A percentile compares a stretch with the other conserved stretches of the same genome.
Evolutionary conservation across 805 yeast genomes (phyloP).

Genomic region (Candida coquimbonensis): DNA sequence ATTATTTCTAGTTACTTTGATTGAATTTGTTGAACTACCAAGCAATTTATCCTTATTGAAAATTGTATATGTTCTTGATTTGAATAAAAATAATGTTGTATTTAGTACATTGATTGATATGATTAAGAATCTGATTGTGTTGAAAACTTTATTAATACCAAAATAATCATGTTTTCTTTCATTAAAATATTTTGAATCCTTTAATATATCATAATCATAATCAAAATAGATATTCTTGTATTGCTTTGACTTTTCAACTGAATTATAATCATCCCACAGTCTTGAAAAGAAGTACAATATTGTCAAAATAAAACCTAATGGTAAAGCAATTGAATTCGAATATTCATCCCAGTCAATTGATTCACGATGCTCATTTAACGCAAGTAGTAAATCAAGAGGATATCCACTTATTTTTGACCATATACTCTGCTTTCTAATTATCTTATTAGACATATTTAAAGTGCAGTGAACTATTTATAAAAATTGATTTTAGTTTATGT

Average conservation of each 20-base stretch:
- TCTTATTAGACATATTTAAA: neutral
- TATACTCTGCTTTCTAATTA: constrained; percentile 17
- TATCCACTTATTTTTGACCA: constrained; percentile 16
- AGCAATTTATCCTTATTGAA: constrained; percentile 18
- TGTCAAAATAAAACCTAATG: constrained; percentile 19
- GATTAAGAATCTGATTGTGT: constrained; percentile 8
- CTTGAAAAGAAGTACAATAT: constrained; percentile 19
- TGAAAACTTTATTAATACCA: constrained; percentile 4
- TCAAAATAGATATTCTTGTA: constrained; percentile 4
- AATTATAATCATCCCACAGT: constrained; percentile 19
- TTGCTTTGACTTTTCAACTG: neutral
- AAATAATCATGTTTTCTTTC: constrained; percentile 1
- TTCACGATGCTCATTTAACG: constrained; percentile 21
- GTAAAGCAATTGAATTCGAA: constrained; percentile 20
- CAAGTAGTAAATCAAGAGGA: constrained; percentile 20
- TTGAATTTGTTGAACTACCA: constrained; percentile 11
- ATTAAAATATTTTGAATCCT: constrained; percentile 18
- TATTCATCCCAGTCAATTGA: constrained; percentile 24
- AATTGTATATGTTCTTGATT: constrained; percentile 19
- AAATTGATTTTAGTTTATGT: too few species aligned
- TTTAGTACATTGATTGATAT: constrained; percentile 16
- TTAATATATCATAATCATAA: constrained; percentile 10
- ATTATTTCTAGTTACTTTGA: constrained; percentile 12
- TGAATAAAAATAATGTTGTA: constrained; percentile 15
- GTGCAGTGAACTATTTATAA: too few species aligned